Evolutionary conservation across 108 stramenopile genomes (phyloP).

Genomic region (Cyclotella choctawhatcheeana): DNA sequence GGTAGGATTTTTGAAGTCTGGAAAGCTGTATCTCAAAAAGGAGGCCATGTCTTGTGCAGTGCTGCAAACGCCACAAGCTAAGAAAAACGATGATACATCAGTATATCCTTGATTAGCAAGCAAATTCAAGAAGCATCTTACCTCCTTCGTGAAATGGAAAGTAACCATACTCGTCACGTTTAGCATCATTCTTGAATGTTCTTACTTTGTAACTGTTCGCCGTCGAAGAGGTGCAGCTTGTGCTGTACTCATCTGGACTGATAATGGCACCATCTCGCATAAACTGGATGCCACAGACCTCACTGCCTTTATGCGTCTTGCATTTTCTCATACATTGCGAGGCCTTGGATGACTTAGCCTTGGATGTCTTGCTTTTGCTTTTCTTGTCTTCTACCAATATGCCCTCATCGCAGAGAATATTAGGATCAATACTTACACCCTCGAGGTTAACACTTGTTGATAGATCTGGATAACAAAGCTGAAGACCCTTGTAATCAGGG

Average conservation of each 20-base stretch:
- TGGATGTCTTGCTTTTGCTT: neutral
- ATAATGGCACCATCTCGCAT: neutral
- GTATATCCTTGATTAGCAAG: too few species aligned
- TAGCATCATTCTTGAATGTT: slow-evolving; percentile 9
- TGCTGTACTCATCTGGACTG: neutral
- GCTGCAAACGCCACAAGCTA: slow-evolving; percentile 35
- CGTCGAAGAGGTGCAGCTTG: neutral
- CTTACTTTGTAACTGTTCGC: slow-evolving; percentile 14
- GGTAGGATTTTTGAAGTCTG: neutral
- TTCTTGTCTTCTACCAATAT: neutral
- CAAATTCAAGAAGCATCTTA: too few species aligned
- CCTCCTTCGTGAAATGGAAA: slow-evolving; percentile 28
- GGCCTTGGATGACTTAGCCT: neutral
- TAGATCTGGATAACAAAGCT: slow-evolving; percentile 17
- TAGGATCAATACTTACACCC: slow-evolving; percentile 3
- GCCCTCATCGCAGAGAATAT: slow-evolving; percentile 10
- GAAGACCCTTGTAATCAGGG: slow-evolving; percentile 8
- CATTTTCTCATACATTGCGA: slow-evolving; percentile 1
- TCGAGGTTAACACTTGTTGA: slow-evolving; percentile 14
- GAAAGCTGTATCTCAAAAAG: slow-evolving; percentile 28
- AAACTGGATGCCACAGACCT: slow-evolving; percentile 26
- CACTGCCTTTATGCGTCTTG: neutral
- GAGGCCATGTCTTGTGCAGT: slow-evolving; percentile 28
- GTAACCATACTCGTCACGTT: slow-evolving; percentile 6
- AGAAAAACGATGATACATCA: too few species aligned